phyloP scores from a whole-genome alignment of 2,329 filamentous ascomycete species.

The Trichoderma sp. region DNA sequence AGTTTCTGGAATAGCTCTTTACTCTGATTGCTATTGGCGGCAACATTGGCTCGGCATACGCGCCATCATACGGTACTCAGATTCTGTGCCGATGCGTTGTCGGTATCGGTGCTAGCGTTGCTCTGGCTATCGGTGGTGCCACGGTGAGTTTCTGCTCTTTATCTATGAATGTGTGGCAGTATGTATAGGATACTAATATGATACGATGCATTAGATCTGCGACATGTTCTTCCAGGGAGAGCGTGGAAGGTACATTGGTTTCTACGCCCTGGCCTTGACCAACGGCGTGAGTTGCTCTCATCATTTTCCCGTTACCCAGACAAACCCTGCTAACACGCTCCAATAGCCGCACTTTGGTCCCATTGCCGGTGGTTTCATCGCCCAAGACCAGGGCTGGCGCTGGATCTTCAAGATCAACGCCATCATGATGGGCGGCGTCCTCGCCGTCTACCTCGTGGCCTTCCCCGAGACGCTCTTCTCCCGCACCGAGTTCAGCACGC shows the following conservation, averaged over 20 bases:
- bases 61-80: constrained; percentile 11
- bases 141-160: neutral
- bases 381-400: constrained; percentile 2
- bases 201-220: neutral
- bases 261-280: constrained; percentile 13
- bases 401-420: constrained; percentile 17
- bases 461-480: constrained; percentile 18
- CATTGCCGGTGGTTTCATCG: constrained; percentile 12
- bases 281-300: neutral
- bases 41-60: constrained; percentile 15
- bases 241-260: constrained; percentile 14
- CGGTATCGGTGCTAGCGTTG: constrained; percentile 9
- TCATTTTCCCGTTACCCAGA: neutral
- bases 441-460: neutral
- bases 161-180: neutral
- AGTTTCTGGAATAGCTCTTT: neutral
- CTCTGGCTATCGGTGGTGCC: constrained; percentile 11
- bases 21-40: constrained; percentile 1
- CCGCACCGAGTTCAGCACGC: constrained; percentile 9
- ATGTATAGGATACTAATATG: neutral
- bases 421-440: constrained; percentile 1
- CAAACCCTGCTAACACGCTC: neutral
- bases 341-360: constrained; percentile 11
- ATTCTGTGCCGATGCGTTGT: constrained; percentile 3
- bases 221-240: constrained; percentile 17